Evolutionary conservation across 495 filamentous ascomycete species (phyloP), one percentile per base, ranked within the genome.

Genomic region (Aspergillus nidulans): DNA sequence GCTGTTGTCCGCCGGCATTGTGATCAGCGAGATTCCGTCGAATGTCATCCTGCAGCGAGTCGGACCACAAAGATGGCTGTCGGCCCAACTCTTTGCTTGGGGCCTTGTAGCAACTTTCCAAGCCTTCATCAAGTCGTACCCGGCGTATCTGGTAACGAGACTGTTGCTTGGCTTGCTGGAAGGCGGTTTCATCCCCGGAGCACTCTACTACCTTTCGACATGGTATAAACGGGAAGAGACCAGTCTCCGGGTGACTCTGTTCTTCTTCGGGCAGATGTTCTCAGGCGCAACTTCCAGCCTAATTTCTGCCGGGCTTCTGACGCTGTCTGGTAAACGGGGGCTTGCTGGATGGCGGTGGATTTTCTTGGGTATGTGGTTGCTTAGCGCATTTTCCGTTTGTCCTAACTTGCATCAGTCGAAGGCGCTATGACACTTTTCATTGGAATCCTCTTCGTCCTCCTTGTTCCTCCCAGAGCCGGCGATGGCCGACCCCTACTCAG

Each of bases 311-410:
- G 79, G 73, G 9, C 64, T 76, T n/a, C 68, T 83, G 10, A 68
- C 73, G 34, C 73, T 86, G 55, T 59, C 72, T 25, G 81, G 82
- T 2, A 61, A 73, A 13, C 52, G 62, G 45, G 78, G 77, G 0
- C 55, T 82, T 5, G 62, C 71, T 3, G 83, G 84, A 0, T 87
- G 84, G 84, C 74, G 77, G 51, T 86, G 84, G 84, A 72, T 87
- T 4, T 85, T 85, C 63, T 60, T 82, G 5, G 57, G 75, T 77
- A 65, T 25, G 68, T 63, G n/a, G n/a, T n/a, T n/a, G n/a, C n/a
- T n/a, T n/a, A n/a, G n/a, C n/a, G n/a, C n/a, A n/a, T n/a, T n/a
- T n/a, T n/a, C n/a, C n/a, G n/a, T n/a, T n/a, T n/a, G n/a, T n/a
- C n/a, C n/a, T n/a, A n/a, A n/a, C n/a, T n/a, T n/a, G n/a, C n/a